Percentiles rank a stretch among this genome's conserved stretches.
Evolutionary conservation across 441 rosid genomes (phyloP).

Genomic region (Flueggea neowawraea): DNA sequence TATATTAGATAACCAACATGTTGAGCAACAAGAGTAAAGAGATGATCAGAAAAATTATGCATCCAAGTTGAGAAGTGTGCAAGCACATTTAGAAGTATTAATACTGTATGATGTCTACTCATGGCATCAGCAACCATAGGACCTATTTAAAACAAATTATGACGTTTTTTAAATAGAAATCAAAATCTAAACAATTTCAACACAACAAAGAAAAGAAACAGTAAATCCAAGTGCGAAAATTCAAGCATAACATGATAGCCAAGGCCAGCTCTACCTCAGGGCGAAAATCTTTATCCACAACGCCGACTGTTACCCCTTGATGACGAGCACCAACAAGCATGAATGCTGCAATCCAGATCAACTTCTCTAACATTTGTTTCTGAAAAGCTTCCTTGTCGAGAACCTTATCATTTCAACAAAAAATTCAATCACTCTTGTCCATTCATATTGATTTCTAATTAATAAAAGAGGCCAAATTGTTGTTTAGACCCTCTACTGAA

Average conservation of each 20-base stretch:
- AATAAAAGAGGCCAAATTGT: too few species aligned
- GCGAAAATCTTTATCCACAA: slow-evolving; percentile 75
- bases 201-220: not conserved
- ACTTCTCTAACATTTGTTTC: slow-evolving; percentile 94
- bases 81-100: too few species aligned
- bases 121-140: too few species aligned
- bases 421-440: not conserved
- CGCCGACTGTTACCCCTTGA: slow-evolving; percentile 87
- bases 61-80: too few species aligned
- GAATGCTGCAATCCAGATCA: slow-evolving; percentile 92
- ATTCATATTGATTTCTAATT: not conserved
- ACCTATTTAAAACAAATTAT: too few species aligned
- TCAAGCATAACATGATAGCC: not conserved
- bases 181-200: not conserved
- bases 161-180: too few species aligned
- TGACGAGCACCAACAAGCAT: slow-evolving; percentile 99
- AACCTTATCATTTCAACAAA: slow-evolving; percentile 39
- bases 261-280: slow-evolving; percentile 42
- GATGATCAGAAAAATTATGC: too few species aligned
- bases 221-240: not conserved
- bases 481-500: too few species aligned
- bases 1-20: too few species aligned
- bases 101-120: too few species aligned
- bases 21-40: too few species aligned
- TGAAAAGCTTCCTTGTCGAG: slow-evolving; percentile 85